Evolutionary conservation across 768 basidiomycete species (phyloP).

Genomic region (Phallus indusiatus): DNA sequence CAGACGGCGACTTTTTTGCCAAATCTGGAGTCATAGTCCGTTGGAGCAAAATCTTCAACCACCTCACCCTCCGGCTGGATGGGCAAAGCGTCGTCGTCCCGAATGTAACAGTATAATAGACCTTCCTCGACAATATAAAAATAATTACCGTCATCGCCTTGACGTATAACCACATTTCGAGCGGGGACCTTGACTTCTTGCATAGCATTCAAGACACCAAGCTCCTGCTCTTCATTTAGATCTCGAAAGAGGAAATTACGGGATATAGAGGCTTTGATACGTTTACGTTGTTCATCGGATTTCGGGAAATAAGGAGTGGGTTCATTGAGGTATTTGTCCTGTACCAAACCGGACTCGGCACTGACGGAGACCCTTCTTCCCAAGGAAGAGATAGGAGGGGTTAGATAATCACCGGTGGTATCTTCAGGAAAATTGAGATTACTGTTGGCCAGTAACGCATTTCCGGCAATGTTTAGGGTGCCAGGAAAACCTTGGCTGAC

Average conservation of each 20-base stretch:
- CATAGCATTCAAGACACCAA: constrained; percentile 92
- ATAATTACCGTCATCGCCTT: constrained; percentile 94
- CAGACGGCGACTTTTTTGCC: constrained; percentile 82
- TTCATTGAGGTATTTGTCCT: constrained; percentile 49
- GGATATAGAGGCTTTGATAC: constrained; percentile 81
- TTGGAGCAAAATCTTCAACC: constrained; percentile 49
- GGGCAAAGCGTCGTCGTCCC: constrained; percentile 45
- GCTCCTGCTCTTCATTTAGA: constrained; percentile 92
- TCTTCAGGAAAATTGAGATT: constrained; percentile 54
- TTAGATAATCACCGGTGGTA: constrained; percentile 56
- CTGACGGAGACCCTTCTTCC: constrained; percentile 91
- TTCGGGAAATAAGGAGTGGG: constrained; percentile 72
- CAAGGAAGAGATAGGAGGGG: constrained; percentile 65
- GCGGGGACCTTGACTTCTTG: constrained; percentile 64
- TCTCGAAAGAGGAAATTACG: constrained; percentile 93
- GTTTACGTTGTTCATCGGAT: constrained; percentile 69
- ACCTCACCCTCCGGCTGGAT: constrained; percentile 25
- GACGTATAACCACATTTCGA: constrained; percentile 88
- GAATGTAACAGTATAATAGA: constrained; percentile 73
- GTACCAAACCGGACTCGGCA: constrained; percentile 87
- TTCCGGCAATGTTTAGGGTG: constrained; percentile 71
- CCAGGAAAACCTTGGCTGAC: constrained; percentile 62
- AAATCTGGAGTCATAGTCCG: constrained; percentile 58
- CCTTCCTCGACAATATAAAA: constrained; percentile 97
- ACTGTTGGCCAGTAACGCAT: constrained; percentile 52